These are phyloP conservation scores for Vanderwaltozyma verrucispora DNA, from an alignment of 805 yeast species.

Conservation along the genomic window DNA sequence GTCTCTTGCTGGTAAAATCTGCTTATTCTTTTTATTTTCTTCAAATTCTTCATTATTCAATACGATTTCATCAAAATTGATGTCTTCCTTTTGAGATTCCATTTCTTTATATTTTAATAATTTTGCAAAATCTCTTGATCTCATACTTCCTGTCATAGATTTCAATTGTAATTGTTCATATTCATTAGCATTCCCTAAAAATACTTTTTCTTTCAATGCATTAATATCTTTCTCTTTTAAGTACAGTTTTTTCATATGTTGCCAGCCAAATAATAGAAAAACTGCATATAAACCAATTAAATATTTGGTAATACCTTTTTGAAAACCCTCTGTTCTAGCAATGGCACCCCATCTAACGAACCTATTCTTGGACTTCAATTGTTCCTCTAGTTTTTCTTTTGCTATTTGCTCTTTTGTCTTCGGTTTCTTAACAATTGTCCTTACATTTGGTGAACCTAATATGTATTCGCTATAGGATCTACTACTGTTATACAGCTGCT, in stretches of 20 bases:
- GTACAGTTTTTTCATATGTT: slow-evolving; percentile 57
- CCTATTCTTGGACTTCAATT: slow-evolving; percentile 29
- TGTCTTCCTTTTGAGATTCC: slow-evolving; percentile 24
- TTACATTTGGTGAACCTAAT: not conserved
- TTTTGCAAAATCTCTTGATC: slow-evolving; percentile 55
- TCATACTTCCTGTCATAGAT: slow-evolving; percentile 46
- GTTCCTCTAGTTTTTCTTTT: slow-evolving; percentile 25
- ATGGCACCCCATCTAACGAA: slow-evolving; percentile 43
- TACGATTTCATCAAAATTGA: slow-evolving; percentile 24
- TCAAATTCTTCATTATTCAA: slow-evolving; percentile 22
- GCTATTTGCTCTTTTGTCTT: slow-evolving; percentile 29
- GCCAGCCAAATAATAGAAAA: slow-evolving; percentile 48
- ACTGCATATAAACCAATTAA: slow-evolving; percentile 50
- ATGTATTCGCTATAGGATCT: not conserved
- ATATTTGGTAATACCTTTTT: slow-evolving; percentile 51
- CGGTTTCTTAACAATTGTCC: not conserved
- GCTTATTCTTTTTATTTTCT: slow-evolving; percentile 26
- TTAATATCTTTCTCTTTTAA: slow-evolving; percentile 53
- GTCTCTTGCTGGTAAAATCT: slow-evolving; percentile 61
- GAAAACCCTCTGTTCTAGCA: slow-evolving; percentile 45
- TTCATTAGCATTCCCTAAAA: slow-evolving; percentile 34
- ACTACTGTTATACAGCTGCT: no score
- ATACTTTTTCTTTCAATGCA: slow-evolving; percentile 32
- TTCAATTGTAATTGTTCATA: slow-evolving; percentile 55
- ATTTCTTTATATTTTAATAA: slow-evolving; percentile 49